Evolutionary conservation across 108 stramenopile genomes (phyloP).

Genomic region (Discostella stelligeroides): DNA sequence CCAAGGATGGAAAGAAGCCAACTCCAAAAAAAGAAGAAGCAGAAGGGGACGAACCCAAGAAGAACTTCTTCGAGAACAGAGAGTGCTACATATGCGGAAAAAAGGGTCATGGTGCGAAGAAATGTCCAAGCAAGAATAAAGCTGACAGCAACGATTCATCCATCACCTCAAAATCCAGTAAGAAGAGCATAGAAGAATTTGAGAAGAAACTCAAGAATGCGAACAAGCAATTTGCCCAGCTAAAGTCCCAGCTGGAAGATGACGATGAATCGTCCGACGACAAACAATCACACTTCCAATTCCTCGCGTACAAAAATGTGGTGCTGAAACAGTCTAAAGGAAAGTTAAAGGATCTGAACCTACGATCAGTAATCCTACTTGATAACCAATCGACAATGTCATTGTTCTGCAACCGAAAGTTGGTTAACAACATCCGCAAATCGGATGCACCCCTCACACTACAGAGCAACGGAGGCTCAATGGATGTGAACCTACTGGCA

Average conservation of each 20-base stretch:
- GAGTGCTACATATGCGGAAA: slow-evolving; percentile 14
- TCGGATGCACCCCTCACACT: neutral
- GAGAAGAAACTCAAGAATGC: slow-evolving; percentile 21
- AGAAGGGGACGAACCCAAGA: neutral
- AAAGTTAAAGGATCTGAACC: slow-evolving; percentile 2
- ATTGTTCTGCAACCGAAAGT: slow-evolving; percentile 8
- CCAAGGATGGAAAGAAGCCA: no score
- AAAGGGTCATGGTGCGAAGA: slow-evolving; percentile 4
- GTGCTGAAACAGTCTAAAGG: neutral
- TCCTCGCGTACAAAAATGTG: neutral
- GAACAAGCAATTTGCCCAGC: slow-evolving; percentile 8
- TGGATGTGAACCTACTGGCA: neutral
- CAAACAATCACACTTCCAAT: slow-evolving; percentile 19
- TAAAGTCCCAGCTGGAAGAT: neutral
- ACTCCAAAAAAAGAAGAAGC: neutral
- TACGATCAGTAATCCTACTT: slow-evolving; percentile 2
- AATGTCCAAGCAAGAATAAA: slow-evolving; percentile 3
- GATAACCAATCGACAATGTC: slow-evolving; percentile 22
- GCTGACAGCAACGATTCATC: slow-evolving; percentile 1
- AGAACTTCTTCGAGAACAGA: slow-evolving; percentile 11
- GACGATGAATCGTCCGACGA: neutral
- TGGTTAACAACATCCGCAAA: neutral
- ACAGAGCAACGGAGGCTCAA: neutral
- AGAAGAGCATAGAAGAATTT: slow-evolving; percentile 1
- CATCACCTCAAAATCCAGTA: slow-evolving; percentile 10